These are phyloP conservation scores for Suillus plorans DNA, from an alignment of 768 basidiomycete species.

Conservation along the genomic window DNA sequence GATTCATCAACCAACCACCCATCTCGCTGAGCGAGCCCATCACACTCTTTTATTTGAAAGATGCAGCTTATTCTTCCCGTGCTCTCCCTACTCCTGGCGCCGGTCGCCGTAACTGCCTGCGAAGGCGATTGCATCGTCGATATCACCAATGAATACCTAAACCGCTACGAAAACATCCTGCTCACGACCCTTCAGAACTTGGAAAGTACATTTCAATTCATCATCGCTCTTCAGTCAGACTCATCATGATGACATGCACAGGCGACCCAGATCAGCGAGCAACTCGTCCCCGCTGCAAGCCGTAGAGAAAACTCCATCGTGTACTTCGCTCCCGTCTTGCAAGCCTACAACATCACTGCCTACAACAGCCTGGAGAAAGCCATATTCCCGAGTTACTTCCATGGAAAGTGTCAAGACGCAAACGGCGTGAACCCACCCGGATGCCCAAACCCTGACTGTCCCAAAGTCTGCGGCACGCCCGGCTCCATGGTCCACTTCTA, in stretches of 20 bases:
- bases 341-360: constrained; percentile 44
- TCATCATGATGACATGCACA: constrained; percentile 11
- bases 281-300: constrained; percentile 29
- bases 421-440: constrained; percentile 60
- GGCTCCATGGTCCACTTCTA: constrained; percentile 76
- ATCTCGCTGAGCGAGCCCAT: constrained; percentile 12
- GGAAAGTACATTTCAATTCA: constrained; percentile 35
- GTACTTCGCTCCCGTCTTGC: constrained; percentile 48
- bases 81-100: constrained; percentile 27
- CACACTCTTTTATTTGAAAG: background rate
- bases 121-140: constrained; percentile 67
- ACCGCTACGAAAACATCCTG: constrained; percentile 49
- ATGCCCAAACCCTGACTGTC: constrained; percentile 79
- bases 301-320: constrained; percentile 24
- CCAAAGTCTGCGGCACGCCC: constrained; percentile 79
- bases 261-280: constrained; percentile 36
- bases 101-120: constrained; percentile 51
- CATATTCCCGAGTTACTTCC: constrained; percentile 74
- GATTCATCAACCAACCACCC: background rate
- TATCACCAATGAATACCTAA: constrained; percentile 56
- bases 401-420: constrained; percentile 65
- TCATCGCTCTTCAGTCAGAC: constrained; percentile 5
- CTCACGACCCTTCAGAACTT: constrained; percentile 36
- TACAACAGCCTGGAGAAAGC: constrained; percentile 47
- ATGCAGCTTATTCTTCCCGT: constrained; percentile 24